Base-by-base conservation (phyloP, 2,329 filamentous ascomycete genomes). In the Colletotrichum chlorophyti region DNA sequence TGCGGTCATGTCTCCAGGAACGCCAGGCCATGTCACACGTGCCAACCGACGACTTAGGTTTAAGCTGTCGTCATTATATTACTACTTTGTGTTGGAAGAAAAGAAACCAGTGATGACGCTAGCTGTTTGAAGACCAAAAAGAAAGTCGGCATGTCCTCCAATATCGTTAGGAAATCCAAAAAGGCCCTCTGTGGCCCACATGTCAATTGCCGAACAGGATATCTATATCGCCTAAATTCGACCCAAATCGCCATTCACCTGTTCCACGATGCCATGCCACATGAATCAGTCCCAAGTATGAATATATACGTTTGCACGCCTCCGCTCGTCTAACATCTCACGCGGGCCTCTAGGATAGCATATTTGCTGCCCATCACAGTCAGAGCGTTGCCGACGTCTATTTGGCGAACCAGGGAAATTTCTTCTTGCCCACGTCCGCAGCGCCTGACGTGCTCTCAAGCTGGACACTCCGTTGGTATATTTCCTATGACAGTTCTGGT, bases 321-420 rank as follows among this genome's bases (percentile, higher is more conserved):
- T 37, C 43, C 37, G 19, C 43, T n/a, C n/a, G n/a, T n/a, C n/a
- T n/a, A n/a, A 60, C 45, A 40, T 49, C 41, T 54, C 43, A 26
- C 43, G 31, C 42, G 23, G 41, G 50, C 53, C 29, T 35, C 24
- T 40, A 24, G 14, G n/a, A n/a, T n/a, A n/a, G n/a, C n/a, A n/a
- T n/a, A n/a, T n/a, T n/a, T n/a, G n/a, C n/a, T n/a, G n/a, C n/a
- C n/a, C n/a, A n/a, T n/a, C 19, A 34, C 40, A 21, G 43, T 40
- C 27, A 49, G 38, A 29, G 24, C 26, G 38, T 31, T n/a, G 34
- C 58, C 58, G 47, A 24, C 37, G 60, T 58, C 68, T 71, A 79
- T 68, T 83, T 85, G 65, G 81, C 78, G 70, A 88, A 84, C 86
- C 86, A 89, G 10, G 83, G 83, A 65, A 88, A 88, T 69, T 87